These are phyloP conservation scores for Trifolium repens DNA, from an alignment of 306 rosid species.

Conservation along the genomic window DNA sequence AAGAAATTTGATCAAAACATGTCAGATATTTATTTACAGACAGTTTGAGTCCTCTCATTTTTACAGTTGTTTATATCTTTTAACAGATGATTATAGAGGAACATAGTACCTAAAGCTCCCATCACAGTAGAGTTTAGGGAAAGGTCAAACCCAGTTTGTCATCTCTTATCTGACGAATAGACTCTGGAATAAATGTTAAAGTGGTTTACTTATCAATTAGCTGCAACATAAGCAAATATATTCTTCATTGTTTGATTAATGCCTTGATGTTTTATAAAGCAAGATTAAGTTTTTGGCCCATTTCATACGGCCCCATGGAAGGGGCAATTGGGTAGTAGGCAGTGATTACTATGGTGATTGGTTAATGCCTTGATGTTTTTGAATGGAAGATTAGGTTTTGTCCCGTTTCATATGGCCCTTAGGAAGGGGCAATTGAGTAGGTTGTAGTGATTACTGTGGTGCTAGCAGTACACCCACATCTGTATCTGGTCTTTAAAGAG, in stretches of 20 bases:
- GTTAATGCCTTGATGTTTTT: background rate
- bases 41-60: background rate
- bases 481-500: constrained; percentile 13
- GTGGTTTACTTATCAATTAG: background rate
- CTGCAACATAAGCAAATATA: constrained; percentile 9
- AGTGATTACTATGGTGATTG: background rate
- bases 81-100: background rate
- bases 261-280: background rate
- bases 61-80: constrained; percentile 2
- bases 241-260: background rate
- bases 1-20: constrained; percentile 1
- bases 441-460: constrained; percentile 5
- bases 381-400: background rate
- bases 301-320: background rate
- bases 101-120: background rate
- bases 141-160: constrained; percentile 18
- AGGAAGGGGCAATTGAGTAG: background rate
- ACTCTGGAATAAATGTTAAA: background rate
- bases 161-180: constrained; percentile 4
- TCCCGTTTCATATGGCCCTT: background rate
- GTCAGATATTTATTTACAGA: background rate
- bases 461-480: constrained; percentile 14
- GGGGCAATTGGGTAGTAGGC: constrained; percentile 6
- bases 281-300: background rate
- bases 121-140: background rate